phyloP scores from a whole-genome alignment of 768 basidiomycete genomes.

The Amanita thiersii region DNA sequence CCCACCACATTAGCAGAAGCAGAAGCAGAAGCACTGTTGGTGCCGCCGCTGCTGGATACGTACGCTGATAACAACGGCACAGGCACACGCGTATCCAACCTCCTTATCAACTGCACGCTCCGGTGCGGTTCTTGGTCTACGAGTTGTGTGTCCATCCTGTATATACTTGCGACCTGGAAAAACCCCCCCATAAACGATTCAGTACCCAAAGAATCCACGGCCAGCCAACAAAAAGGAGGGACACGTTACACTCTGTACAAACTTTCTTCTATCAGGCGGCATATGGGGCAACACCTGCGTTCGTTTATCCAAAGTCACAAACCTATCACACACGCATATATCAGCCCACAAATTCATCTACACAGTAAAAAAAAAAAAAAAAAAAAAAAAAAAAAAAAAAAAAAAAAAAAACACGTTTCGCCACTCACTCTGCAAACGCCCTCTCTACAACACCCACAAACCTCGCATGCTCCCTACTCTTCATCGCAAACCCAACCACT shows the following conservation, averaged over 20 bases:
- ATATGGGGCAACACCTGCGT: constrained; percentile 74
- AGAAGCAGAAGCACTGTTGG: constrained; percentile 50
- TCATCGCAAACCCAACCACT: constrained; percentile 51
- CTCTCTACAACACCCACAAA: constrained; percentile 74
- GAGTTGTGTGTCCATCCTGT: constrained; percentile 78
- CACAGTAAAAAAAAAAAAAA: constrained; percentile 14
- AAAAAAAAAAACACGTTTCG: constrained; percentile 14
- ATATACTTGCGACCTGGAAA: constrained; percentile 61
- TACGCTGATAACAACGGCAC: constrained; percentile 54
- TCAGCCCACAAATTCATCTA: constrained; percentile 3
- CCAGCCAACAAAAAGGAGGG: too few species aligned
- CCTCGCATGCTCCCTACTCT: constrained; percentile 48
- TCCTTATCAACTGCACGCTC: constrained; percentile 74
- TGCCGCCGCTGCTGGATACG: constrained; percentile 22
- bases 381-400: constrained; percentile 23
- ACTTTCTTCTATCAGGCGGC: constrained; percentile 73
- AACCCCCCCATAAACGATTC: background rate
- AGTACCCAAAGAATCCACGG: too few species aligned
- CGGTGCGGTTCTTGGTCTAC: constrained; percentile 89
- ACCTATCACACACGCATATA: constrained; percentile 46
- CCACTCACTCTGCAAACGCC: constrained; percentile 75
- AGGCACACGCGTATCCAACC: constrained; percentile 79
- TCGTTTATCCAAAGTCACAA: constrained; percentile 57
- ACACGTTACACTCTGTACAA: constrained; percentile 67
- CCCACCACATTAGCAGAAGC: constrained; percentile 34